These are phyloP conservation scores for Plantago rigida DNA, from an alignment of 305 asterid genomes.

Conservation along the genomic window DNA sequence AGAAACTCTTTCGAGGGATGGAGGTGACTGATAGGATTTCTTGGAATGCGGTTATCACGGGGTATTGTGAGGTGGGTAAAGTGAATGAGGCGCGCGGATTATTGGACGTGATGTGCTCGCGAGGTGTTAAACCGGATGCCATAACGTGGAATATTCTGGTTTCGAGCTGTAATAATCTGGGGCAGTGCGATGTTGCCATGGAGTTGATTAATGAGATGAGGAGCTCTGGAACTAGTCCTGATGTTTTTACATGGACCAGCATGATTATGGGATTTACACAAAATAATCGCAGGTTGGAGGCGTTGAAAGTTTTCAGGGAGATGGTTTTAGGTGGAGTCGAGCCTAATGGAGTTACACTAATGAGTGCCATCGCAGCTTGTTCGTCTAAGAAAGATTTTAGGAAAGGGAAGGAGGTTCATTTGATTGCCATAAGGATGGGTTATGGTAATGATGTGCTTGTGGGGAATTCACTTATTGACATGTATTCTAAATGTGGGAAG, in stretches of 20 bases:
- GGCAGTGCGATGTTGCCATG: slow-evolving; percentile 51
- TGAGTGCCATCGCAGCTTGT: slow-evolving; percentile 56
- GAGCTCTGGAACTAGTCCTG: slow-evolving; percentile 39
- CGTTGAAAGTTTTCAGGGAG: slow-evolving; percentile 40
- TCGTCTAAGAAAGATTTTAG: slow-evolving; percentile 43
- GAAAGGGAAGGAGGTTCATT: slow-evolving; percentile 63
- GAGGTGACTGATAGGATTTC: slow-evolving; percentile 46
- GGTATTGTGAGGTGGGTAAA: slow-evolving; percentile 50
- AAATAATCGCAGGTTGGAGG: slow-evolving; percentile 42
- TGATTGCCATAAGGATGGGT: slow-evolving; percentile 48
- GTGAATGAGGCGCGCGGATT: slow-evolving; percentile 40
- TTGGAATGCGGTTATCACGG: slow-evolving; percentile 63
- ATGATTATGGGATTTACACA: slow-evolving; percentile 59
- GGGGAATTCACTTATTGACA: slow-evolving; percentile 61
- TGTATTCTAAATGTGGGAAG: slow-evolving; percentile 68
- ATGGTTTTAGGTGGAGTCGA: slow-evolving; percentile 50
- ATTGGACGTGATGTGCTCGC: slow-evolving; percentile 40
- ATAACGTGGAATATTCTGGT: slow-evolving; percentile 63
- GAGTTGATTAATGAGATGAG: slow-evolving; percentile 57
- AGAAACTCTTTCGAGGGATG: slow-evolving; percentile 46
- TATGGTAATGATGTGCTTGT: slow-evolving; percentile 47
- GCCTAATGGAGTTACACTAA: slow-evolving; percentile 59
- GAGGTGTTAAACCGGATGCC: slow-evolving; percentile 46
- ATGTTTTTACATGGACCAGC: slow-evolving; percentile 63
- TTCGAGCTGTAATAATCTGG: slow-evolving; percentile 47